Conservation (phyloP, 2,329 filamentous ascomycete genomes). For the Plenodomus lindquistii region DNA sequence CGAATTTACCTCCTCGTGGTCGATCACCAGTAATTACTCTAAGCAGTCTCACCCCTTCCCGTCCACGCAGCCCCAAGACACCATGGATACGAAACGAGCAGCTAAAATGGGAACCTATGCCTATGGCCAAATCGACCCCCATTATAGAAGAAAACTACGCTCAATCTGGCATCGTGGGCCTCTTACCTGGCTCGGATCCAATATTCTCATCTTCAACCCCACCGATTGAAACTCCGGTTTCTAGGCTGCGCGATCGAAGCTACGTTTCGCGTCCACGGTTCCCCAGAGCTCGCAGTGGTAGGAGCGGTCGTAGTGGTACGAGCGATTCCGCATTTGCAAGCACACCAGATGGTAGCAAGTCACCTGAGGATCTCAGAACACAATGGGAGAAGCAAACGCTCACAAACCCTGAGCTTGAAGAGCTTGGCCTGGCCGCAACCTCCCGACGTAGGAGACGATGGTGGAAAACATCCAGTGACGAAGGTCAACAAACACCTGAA, state of each 20-base stretch:
- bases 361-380: conserved; percentile 3
- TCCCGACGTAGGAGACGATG: conserved; percentile 19
- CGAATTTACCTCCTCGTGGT: conserved; percentile 24
- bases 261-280: conserved; percentile 12
- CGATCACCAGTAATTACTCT: conserved; percentile 11
- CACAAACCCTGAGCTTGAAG: conserved; percentile 15
- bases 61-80: conserved; percentile 32
- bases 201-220: conserved; percentile 10
- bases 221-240: conserved; percentile 9
- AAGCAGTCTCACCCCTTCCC: conserved; percentile 24
- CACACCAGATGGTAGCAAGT: conserved; percentile 11
- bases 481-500: conserved; percentile 6
- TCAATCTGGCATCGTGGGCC: conserved; percentile 1
- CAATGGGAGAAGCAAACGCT: conserved; percentile 10
- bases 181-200: conserved; percentile 13
- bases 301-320: conserved; percentile 6
- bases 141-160: conserved; percentile 18
- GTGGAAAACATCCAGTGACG: conserved; percentile 23
- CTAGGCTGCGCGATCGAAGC: conserved; percentile 15
- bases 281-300: conserved; percentile 13
- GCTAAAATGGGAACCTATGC: conserved; percentile 12
- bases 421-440: conserved; percentile 17
- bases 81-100: conserved; percentile 21
- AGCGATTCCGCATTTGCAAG: conserved; percentile 15
- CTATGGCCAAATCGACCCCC: conserved; percentile 10